Percentiles rank a stretch among this genome's conserved stretches.
Evolutionary conservation across 2,329 filamentous ascomycete species (phyloP).

Genomic region (Nemania abortiva): DNA sequence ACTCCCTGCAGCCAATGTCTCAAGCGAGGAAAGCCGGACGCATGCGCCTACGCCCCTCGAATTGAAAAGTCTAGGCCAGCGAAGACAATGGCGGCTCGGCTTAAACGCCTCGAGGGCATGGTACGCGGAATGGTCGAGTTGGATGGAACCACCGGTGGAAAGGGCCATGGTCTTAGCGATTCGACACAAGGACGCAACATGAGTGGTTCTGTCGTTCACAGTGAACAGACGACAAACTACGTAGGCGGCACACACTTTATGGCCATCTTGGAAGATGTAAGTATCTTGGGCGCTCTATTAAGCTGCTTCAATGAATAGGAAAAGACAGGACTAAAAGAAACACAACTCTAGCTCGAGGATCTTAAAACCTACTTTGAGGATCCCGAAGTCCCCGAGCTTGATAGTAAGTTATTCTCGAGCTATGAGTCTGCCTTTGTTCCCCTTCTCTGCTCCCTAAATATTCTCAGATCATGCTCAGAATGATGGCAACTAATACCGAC

Average conservation of each 20-base stretch:
- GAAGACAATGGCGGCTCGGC: slow-evolving; percentile 65
- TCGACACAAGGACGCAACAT: slow-evolving; percentile 42
- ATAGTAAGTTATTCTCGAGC: slow-evolving; percentile 26
- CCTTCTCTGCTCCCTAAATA: not conserved
- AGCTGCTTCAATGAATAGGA: not conserved
- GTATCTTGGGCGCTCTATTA: slow-evolving; percentile 39
- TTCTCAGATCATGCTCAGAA: not conserved
- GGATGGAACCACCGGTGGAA: slow-evolving; percentile 43
- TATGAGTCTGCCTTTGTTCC: not conserved
- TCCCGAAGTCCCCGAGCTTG: slow-evolving; percentile 53
- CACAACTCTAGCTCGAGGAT: slow-evolving; percentile 65
- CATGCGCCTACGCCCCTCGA: slow-evolving; percentile 64
- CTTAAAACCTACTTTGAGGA: slow-evolving; percentile 69
- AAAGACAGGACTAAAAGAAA: slow-evolving; percentile 28
- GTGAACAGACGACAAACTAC: slow-evolving; percentile 61
- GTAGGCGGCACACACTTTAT: slow-evolving; percentile 71
- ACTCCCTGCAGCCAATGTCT: slow-evolving; percentile 65
- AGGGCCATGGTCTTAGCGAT: slow-evolving; percentile 22
- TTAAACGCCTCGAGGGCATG: slow-evolving; percentile 68
- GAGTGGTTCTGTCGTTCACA: slow-evolving; percentile 59
- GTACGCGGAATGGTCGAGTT: slow-evolving; percentile 67
- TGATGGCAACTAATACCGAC: not conserved
- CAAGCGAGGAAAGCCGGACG: slow-evolving; percentile 60
- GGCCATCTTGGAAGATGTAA: slow-evolving; percentile 70
- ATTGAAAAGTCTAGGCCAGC: slow-evolving; percentile 56